Conservation (phyloP, 1,284 basidiomycete species). For the Trametes pubescens region DNA sequence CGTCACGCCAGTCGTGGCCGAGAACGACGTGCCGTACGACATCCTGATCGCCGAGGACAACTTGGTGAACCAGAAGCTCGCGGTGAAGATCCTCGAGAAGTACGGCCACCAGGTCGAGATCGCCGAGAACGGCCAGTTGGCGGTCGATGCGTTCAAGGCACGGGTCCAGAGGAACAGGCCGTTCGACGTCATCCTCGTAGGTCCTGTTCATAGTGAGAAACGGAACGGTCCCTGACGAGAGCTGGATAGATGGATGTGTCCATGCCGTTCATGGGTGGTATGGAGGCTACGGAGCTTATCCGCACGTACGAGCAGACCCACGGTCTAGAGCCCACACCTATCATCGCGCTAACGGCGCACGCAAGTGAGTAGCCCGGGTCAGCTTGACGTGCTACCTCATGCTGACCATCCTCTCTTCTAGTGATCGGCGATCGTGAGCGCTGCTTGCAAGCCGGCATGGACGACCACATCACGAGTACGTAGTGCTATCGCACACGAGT, state of each 20-base stretch:
- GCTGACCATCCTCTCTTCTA: constrained; percentile 42
- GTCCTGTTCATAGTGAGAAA: constrained; percentile 39
- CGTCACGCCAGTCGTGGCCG: constrained; percentile 80
- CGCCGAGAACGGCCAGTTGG: constrained; percentile 95
- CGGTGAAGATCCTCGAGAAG: constrained; percentile 97
- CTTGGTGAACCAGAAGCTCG: constrained; percentile 96
- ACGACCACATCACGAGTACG: constrained; percentile 81
- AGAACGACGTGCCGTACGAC: constrained; percentile 88
- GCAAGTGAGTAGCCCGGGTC: constrained; percentile 66
- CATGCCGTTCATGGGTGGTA: constrained; percentile 97
- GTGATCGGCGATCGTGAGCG: constrained; percentile 97
- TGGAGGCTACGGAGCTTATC: constrained; percentile 88
- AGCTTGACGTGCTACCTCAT: constrained; percentile 6
- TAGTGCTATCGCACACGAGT: constrained; percentile 21
- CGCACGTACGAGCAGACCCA: constrained; percentile 83
- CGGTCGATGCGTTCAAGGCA: constrained; percentile 89
- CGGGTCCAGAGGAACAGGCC: constrained; percentile 75
- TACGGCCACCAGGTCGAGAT: constrained; percentile 97
- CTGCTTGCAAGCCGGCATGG: constrained; percentile 92
- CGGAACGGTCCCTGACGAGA: background rate
- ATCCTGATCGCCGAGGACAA: constrained; percentile 99
- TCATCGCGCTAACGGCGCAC: constrained; percentile 95
- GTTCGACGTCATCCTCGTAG: constrained; percentile 87
- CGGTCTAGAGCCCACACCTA: constrained; percentile 82
- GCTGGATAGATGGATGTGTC: constrained; percentile 88